phyloP scores from a whole-genome alignment of 2,329 filamentous ascomycete genomes.

The Colletotrichum sidae region DNA sequence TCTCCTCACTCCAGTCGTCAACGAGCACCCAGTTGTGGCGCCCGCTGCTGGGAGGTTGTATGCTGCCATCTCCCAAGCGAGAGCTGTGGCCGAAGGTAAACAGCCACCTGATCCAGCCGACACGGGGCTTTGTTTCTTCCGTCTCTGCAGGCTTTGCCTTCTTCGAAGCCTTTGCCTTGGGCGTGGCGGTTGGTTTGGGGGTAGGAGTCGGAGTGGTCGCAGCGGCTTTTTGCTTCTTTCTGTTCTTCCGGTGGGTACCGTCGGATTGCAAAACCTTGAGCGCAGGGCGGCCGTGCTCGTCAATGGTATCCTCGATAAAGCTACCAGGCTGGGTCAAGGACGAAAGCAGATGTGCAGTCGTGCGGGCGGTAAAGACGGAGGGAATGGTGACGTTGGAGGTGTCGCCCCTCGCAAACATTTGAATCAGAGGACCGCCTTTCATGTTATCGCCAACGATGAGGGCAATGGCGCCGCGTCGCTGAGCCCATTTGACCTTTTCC shows the following conservation, averaged over 20 bases:
- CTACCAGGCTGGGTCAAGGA: constrained; percentile 82
- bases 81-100: constrained; percentile 51
- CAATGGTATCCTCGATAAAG: constrained; percentile 69
- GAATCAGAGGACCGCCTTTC: constrained; percentile 87
- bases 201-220: constrained; percentile 42
- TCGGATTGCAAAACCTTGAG: constrained; percentile 65
- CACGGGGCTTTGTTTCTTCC: constrained; percentile 40
- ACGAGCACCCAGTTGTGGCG: constrained; percentile 79
- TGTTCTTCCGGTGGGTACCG: constrained; percentile 49
- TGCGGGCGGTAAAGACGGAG: constrained; percentile 93
- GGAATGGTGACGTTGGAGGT: constrained; percentile 96
- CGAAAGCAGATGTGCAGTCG: constrained; percentile 91
- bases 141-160: constrained; percentile 41
- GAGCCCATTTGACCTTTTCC: constrained; percentile 97
- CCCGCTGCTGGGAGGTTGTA: constrained; percentile 77
- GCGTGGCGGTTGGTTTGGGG: constrained; percentile 42
- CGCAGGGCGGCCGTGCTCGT: constrained; percentile 69
- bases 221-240: constrained; percentile 48
- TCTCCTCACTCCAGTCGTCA: constrained; percentile 73
- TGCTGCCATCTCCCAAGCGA: constrained; percentile 59
- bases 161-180: constrained; percentile 42
- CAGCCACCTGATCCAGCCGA: constrained; percentile 59
- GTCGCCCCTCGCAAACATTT: constrained; percentile 98
- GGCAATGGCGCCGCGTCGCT: constrained; percentile 87
- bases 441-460: constrained; percentile 95